Percentiles rank a stretch among this genome's conserved stretches.
Conservation (phyloP, 305 asterid genomes). For the Fraxinus albicans region DNA sequence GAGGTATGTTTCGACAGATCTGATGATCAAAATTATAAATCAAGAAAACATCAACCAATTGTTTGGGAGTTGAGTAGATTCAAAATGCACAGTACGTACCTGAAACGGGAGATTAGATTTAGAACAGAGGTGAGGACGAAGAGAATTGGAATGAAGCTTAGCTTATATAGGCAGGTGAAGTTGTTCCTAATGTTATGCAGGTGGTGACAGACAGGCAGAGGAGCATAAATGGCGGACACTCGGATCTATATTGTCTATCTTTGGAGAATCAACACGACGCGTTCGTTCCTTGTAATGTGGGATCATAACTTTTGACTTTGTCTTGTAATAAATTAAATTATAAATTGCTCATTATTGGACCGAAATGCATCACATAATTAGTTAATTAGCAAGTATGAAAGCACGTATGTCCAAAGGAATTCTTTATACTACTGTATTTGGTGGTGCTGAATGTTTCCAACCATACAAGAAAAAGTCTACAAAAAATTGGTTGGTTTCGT, state of each 20-base stretch:
- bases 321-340: not conserved
- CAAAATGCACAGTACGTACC: slow-evolving; percentile 1
- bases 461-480: not conserved
- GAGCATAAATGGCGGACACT: slow-evolving; percentile 17
- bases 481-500: not conserved
- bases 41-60: not conserved
- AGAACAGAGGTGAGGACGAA: slow-evolving; percentile 2
- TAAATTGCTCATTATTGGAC: not conserved
- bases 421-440: not conserved
- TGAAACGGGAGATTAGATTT: not conserved
- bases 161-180: slow-evolving; percentile 21
- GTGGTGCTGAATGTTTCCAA: not conserved
- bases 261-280: not conserved
- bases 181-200: not conserved
- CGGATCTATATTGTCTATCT: slow-evolving; percentile 13
- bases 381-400: not conserved
- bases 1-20: not conserved
- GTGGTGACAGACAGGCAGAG: not conserved
- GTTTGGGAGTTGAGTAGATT: not conserved
- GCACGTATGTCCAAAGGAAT: not conserved
- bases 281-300: not conserved
- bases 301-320: not conserved
- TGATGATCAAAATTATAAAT: not conserved
- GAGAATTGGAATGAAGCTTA: not conserved
- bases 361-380: not conserved